Evolutionary conservation across 75 land plant genomes (phyloP).

Genomic region (Larix kaempferi): DNA sequence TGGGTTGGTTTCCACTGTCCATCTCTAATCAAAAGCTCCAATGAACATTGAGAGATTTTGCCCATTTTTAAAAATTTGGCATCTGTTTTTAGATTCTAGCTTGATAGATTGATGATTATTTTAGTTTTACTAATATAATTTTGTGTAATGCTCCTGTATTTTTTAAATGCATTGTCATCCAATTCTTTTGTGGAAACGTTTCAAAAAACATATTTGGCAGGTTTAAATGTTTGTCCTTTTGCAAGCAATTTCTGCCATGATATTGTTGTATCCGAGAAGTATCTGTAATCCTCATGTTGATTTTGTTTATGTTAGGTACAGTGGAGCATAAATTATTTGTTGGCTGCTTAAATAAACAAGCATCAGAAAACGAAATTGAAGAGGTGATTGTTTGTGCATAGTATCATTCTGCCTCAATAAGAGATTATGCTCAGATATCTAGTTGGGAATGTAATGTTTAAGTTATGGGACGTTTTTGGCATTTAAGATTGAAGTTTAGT

Average conservation of each 20-base stretch:
- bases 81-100: background rate
- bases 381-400: slow-evolving; percentile 23
- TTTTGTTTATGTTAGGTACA: slow-evolving; percentile 48
- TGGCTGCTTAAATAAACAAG: slow-evolving; percentile 84
- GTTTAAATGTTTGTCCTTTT: background rate
- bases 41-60: too few relatives aligned
- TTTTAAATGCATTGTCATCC: background rate
- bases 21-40: too few relatives aligned
- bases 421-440: background rate
- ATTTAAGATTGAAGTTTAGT: too few relatives aligned
- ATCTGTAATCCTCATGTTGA: background rate
- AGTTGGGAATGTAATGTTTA: background rate
- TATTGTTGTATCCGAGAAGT: background rate
- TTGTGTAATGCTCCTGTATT: background rate
- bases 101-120: background rate
- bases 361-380: slow-evolving; percentile 87
- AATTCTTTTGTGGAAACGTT: background rate
- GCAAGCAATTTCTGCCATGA: background rate
- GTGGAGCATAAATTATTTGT: slow-evolving; percentile 94
- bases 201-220: background rate
- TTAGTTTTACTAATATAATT: background rate
- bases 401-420: background rate
- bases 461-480: background rate
- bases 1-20: slow-evolving; percentile 50
- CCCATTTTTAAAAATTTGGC: background rate